A percentile compares a stretch with the other conserved stretches of the same genome.
Evolutionary conservation across 768 basidiomycete genomes (phyloP).

Genomic region (Hericium coralloides): DNA sequence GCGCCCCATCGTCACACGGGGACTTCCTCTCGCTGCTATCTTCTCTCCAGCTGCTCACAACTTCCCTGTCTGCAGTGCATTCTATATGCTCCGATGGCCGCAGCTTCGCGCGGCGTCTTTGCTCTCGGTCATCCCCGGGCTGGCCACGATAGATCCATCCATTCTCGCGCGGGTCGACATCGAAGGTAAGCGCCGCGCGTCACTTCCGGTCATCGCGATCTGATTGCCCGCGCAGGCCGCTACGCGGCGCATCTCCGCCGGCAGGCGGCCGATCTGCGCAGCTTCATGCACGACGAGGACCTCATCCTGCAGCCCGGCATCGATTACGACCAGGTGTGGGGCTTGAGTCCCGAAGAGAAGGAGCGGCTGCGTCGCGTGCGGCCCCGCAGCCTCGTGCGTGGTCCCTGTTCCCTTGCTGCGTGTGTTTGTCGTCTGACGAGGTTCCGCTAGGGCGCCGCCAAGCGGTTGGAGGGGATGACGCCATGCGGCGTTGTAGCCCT

Average conservation of each 20-base stretch:
- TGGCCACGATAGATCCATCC: constrained; percentile 39
- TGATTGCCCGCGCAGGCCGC: constrained; percentile 31
- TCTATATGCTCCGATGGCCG: constrained; percentile 59
- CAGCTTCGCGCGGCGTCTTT: constrained; percentile 38
- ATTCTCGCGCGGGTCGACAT: constrained; percentile 56
- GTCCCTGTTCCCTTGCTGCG: not conserved
- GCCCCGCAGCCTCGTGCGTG: constrained; percentile 60
- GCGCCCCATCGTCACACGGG: not conserved
- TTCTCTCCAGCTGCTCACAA: not conserved
- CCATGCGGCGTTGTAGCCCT: constrained; percentile 64
- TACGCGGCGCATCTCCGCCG: constrained; percentile 58
- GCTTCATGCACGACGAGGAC: constrained; percentile 70
- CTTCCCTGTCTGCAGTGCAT: constrained; percentile 43
- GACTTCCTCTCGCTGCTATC: not conserved
- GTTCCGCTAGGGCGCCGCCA: constrained; percentile 70
- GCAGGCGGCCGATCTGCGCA: constrained; percentile 66
- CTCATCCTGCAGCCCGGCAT: constrained; percentile 59
- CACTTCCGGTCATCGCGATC: not conserved
- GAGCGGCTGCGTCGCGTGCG: constrained; percentile 51
- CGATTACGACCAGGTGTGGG: constrained; percentile 57
- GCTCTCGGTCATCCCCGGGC: constrained; percentile 34
- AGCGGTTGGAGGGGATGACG: constrained; percentile 91
- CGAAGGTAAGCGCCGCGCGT: constrained; percentile 44
- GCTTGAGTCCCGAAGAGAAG: constrained; percentile 69
- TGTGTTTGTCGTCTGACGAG: not conserved